Evolutionary conservation across 2,329 filamentous ascomycete species (phyloP), one percentile per base, ranked within the genome.

Genomic region (Cephalotrichum gorgonifer): DNA sequence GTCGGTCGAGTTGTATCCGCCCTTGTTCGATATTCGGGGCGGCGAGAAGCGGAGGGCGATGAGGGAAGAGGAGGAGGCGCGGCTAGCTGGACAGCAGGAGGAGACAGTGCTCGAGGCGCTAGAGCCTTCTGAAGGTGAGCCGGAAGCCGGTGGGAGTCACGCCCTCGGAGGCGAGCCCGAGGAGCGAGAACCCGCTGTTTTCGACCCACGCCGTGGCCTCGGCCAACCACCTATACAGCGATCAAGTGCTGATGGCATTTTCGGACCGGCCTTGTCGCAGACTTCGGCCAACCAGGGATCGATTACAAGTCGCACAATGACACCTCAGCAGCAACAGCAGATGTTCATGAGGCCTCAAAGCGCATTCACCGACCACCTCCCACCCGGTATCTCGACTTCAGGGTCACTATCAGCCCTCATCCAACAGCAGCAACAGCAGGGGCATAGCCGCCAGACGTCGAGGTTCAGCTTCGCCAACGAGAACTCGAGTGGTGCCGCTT

Each of bases 121-220:
- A 5, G 73, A 74, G 43, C 62, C 67, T 4, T 74, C 74, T 0
- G 89, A 95, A 54, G 88, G 87, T 50, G 84, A 85, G 50, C 80
- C 81, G 1, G 89, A 93, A 64, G 86, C 86, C 55, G 87, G 86
- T 43, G 80, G 81, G 14, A 97, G 91, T 62, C 73, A 93, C 51
- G 90, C 94, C 51, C 75, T 97, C 17, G 91, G 91, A 50, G 91
- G 91, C 41, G 91, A 97, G 62, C 91, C 91, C 0, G 91, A 97
- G 62, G 88, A 95, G 55, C 75, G 78, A 53, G 83, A 88, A 22
- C 66, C 68, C 42, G 60, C 65, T 56, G 61, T 64, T 43, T 76
- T 76, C 38, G 74, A 76, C 41, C 76, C 79, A 51, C 76, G 81
- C 52, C 77, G 81, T 45, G 79, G 81, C 51, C 80, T 79, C 12